Evolutionary conservation across 805 yeast species (phyloP).

Genomic region (Ogataea pilisensis): DNA sequence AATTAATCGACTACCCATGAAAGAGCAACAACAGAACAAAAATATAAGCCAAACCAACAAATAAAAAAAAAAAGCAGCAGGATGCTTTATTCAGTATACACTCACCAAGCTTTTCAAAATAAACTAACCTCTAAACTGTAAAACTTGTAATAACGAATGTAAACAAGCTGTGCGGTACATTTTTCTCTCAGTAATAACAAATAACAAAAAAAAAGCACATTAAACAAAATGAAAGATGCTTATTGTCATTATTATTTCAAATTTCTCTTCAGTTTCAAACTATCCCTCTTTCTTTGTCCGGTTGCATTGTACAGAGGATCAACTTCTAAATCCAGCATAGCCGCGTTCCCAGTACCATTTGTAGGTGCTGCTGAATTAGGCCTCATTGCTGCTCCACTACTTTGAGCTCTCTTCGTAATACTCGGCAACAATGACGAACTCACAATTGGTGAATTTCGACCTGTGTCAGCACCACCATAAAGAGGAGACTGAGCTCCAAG

Average conservation of each 20-base stretch:
- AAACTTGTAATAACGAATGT: too few relatives aligned
- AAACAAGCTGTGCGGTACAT: too few relatives aligned
- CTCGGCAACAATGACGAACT: slow-evolving; percentile 1
- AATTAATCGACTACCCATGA: too few relatives aligned
- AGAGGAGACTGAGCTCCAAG: neutral
- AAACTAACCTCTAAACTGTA: too few relatives aligned
- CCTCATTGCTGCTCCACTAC: neutral
- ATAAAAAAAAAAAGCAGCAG: neutral
- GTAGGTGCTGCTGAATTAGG: neutral
- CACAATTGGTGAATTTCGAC: slow-evolving; percentile 1
- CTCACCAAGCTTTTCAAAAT: too few relatives aligned
- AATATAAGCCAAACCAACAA: neutral
- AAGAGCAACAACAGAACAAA: neutral
- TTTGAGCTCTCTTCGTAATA: neutral
- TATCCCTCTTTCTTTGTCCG: slow-evolving; percentile 49
- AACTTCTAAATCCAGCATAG: slow-evolving; percentile 20
- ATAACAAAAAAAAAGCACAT: too few relatives aligned
- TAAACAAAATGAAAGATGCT: too few relatives aligned
- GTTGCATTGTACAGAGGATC: slow-evolving; percentile 40
- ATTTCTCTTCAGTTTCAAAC: slow-evolving; percentile 44
- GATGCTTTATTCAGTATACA: too few relatives aligned
- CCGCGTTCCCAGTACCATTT: neutral
- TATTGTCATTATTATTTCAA: too few relatives aligned
- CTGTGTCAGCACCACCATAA: neutral
- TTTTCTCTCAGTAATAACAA: too few relatives aligned